phyloP scores from a whole-genome alignment of 768 basidiomycete species.

The Gelatoporia subvermispora region DNA sequence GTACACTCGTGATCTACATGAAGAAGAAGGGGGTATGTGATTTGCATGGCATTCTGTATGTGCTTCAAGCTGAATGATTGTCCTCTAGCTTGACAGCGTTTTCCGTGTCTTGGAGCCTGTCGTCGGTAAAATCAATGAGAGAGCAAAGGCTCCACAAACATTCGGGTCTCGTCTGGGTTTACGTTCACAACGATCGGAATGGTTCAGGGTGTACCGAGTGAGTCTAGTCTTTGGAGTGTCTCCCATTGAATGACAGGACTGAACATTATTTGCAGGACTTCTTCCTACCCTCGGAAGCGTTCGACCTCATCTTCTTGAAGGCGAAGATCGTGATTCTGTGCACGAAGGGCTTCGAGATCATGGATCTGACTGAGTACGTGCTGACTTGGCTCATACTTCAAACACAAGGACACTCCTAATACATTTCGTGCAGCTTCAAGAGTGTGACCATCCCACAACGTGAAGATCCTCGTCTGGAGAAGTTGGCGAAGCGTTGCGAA shows the following conservation, averaged over 20 bases:
- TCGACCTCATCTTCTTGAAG: slow-evolving; percentile 88
- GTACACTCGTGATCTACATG: slow-evolving; percentile 92
- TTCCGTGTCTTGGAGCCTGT: slow-evolving; percentile 98
- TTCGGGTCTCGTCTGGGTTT: slow-evolving; percentile 73
- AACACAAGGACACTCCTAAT: not conserved
- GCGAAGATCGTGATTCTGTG: slow-evolving; percentile 91
- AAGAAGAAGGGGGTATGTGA: slow-evolving; percentile 78
- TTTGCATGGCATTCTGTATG: slow-evolving; percentile 6
- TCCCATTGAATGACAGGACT: not conserved
- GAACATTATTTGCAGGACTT: slow-evolving; percentile 51
- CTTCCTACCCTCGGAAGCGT: slow-evolving; percentile 88
- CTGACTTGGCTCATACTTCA: not conserved
- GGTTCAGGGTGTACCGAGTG: slow-evolving; percentile 90
- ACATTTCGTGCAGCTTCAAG: slow-evolving; percentile 54
- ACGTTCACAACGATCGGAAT: slow-evolving; percentile 79
- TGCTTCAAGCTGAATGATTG: too few relatives aligned
- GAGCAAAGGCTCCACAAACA: slow-evolving; percentile 63
- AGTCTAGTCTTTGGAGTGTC: slow-evolving; percentile 5
- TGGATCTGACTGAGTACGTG: slow-evolving; percentile 90
- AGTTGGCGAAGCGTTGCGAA: slow-evolving; percentile 77
- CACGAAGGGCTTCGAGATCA: slow-evolving; percentile 94
- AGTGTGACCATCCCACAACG: slow-evolving; percentile 86
- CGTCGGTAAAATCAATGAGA: slow-evolving; percentile 81
- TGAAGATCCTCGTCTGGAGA: slow-evolving; percentile 61
- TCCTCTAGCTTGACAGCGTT: slow-evolving; percentile 69